These are phyloP conservation scores for Penicillium sp. DNA, from an alignment of 2,329 filamentous ascomycete species.

Conservation along the genomic window DNA sequence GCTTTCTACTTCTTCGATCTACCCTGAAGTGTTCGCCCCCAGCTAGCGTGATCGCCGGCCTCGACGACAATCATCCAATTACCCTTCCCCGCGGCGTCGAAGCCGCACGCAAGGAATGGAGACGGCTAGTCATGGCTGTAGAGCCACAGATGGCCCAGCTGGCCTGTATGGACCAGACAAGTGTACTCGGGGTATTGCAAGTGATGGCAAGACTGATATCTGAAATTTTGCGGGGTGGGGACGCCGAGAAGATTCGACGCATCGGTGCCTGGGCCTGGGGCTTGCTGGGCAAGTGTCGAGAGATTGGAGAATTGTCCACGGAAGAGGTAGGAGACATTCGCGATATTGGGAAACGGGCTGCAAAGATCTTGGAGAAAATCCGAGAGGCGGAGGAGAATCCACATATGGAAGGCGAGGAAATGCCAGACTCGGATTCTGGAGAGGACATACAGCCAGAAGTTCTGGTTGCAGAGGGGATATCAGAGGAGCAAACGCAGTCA, in stretches of 20 bases:
- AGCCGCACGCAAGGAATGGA: slow-evolving; percentile 59
- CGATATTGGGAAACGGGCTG: slow-evolving; percentile 76
- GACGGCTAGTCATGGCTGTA: slow-evolving; percentile 36
- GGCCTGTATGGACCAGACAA: slow-evolving; percentile 58
- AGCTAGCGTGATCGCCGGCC: slow-evolving; percentile 50
- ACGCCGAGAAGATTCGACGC: slow-evolving; percentile 60
- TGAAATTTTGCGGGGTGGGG: slow-evolving; percentile 62
- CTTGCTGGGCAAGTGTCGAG: slow-evolving; percentile 71
- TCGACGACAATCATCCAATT: slow-evolving; percentile 55
- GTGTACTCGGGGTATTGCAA: slow-evolving; percentile 65
- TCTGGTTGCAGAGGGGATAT: background rate
- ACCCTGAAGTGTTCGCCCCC: slow-evolving; percentile 61
- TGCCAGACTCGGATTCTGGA: background rate
- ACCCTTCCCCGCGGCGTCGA: slow-evolving; percentile 56
- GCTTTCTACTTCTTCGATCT: slow-evolving; percentile 65
- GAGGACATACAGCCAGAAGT: background rate
- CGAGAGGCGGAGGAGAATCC: slow-evolving; percentile 44
- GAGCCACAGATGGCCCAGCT: slow-evolving; percentile 53
- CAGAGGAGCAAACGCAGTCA: background rate
- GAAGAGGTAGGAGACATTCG: slow-evolving; percentile 74
- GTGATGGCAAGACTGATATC: slow-evolving; percentile 59
- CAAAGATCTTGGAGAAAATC: slow-evolving; percentile 47
- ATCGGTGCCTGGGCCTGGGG: slow-evolving; percentile 86
- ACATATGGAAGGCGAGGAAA: slow-evolving; percentile 28
- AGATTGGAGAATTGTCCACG: slow-evolving; percentile 71